Base-by-base conservation (phyloP, 331 rosid genomes). In the Malus hybrid region DNA sequence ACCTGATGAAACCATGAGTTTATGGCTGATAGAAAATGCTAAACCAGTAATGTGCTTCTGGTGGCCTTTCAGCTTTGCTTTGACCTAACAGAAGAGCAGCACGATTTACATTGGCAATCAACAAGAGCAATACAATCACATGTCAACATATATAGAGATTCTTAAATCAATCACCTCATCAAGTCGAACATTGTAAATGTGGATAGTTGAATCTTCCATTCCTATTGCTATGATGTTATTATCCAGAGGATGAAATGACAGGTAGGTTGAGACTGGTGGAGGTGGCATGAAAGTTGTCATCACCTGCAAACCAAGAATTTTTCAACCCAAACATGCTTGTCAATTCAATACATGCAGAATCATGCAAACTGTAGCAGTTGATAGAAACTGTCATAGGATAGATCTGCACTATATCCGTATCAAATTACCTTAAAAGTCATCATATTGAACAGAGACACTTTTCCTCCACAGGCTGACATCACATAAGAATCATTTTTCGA, bases 391-490 rank as follows among this genome's bases (percentile, higher is more conserved):
- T 20, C 48, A 5, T 19, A 63, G 27, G 69, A 46, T 46, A 46
- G 14, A 19, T 28, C 16, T 7, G 33, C 75, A 19, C n/a, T 13
- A 59, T 8, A 59, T 42, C 18, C 5, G 36, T 16, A 33, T 19
- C 7, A 59, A 52, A 59, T 60, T 77, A 77, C 80, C 80, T 77
- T 69, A 48, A 77, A 77, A 11, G 70, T 77, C 75, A 31, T 77
- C 75, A 77, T 77, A 60, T 77, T 77, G 55, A 77, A 77, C 62
- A 77, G 54, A 28, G 80, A 59, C 20, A 77, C 75, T 57, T 69
- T 77, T 9, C 80, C 80, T 13, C 80, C 80, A 9, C 80, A 77
- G 4, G 80, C 75, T 46, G 80, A 77, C 80, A 77, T 77, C 69
- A 77, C 80, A 60, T 77, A 77, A 31, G 80, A 77, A 31, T 77